Evolutionary conservation across 73 alveolate genomes (phyloP), one percentile per base, ranked within the genome.

Genomic region (Blepharisma japonicum): DNA sequence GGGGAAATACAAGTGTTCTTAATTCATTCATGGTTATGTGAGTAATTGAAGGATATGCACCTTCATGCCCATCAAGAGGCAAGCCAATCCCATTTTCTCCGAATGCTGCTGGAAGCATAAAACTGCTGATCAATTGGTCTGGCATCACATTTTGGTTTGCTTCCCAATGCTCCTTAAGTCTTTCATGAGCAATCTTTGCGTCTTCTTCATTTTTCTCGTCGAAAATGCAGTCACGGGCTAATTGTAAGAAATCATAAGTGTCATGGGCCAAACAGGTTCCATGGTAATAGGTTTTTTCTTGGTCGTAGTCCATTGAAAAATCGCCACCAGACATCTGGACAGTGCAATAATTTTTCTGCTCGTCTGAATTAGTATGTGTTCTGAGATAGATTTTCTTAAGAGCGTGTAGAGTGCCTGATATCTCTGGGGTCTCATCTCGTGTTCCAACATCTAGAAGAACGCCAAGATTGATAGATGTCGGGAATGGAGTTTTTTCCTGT

Each of bases 281-380:
- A 78, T 90, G 81, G 86, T 86, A 87, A 72, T 81, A 87, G 45
- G 86, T 68, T 27, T 85, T 77, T 78, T 91, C 97, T 71, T 88
- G 82, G 56, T 87, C 94, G 71, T 81, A 88, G 56, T 91, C 97
- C 93, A 87, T 85, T 55, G 67, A 83, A 77, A 84, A 88, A 50
- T 86, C 87, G 42, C 97, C 97, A 55, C 97, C 97, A 27, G 93
- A 83, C 82, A 83, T 67, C 68, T 91, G 82, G 68, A 91, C 83
- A 70, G 83, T 86, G 50, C 93, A 91, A 71, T 91, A 91, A 84
- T 91, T 91, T 71, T 84, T 71, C 42, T 91, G 81, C 83, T 91
- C 97, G 71, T 91, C 88, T 21, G 97, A 80, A 71, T 88, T 85
- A 68, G 80, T 56, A 46, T 71, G 71, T 8, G 97, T 91, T 81